A percentile compares a stretch with the other conserved stretches of the same genome.
Evolutionary conservation across 2,329 filamentous ascomycete genomes (phyloP).

Genomic region (Ascochyta viciae-villosae): DNA sequence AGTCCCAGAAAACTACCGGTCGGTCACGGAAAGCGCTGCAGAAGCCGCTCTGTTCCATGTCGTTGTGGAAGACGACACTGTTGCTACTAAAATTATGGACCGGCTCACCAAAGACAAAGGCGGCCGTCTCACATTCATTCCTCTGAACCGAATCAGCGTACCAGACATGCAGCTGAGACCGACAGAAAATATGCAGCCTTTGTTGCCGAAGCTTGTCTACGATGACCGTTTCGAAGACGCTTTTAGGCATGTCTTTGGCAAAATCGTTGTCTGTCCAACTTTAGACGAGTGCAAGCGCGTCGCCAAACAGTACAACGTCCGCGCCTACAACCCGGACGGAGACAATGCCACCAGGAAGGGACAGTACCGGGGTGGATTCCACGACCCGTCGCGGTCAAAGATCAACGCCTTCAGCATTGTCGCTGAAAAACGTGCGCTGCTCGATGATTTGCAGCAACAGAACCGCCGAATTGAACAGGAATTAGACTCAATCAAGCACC

Average conservation of each 20-base stretch:
- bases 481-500: constrained; percentile 82
- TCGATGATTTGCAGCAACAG: constrained; percentile 70
- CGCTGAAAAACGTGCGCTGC: constrained; percentile 76
- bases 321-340: constrained; percentile 92
- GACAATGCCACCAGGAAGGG: constrained; percentile 95
- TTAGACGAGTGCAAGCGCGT: constrained; percentile 88
- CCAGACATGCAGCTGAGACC: constrained; percentile 79
- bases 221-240: constrained; percentile 80
- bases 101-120: constrained; percentile 79
- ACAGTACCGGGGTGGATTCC: constrained; percentile 92
- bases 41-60: constrained; percentile 95
- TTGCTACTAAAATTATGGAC: constrained; percentile 81
- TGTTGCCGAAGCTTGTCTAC: constrained; percentile 84
- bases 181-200: constrained; percentile 84
- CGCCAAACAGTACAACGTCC: constrained; percentile 87
- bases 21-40: constrained; percentile 91
- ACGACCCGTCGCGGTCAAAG: constrained; percentile 84
- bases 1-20: constrained; percentile 82
- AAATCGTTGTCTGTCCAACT: constrained; percentile 91
- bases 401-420: constrained; percentile 83
- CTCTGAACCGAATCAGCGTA: constrained; percentile 79
- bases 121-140: constrained; percentile 93
- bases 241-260: constrained; percentile 94
- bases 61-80: constrained; percentile 89
- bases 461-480: constrained; percentile 71